Conservation (phyloP, 1,139 yeast species). For the Yamadazyma triangularis region DNA sequence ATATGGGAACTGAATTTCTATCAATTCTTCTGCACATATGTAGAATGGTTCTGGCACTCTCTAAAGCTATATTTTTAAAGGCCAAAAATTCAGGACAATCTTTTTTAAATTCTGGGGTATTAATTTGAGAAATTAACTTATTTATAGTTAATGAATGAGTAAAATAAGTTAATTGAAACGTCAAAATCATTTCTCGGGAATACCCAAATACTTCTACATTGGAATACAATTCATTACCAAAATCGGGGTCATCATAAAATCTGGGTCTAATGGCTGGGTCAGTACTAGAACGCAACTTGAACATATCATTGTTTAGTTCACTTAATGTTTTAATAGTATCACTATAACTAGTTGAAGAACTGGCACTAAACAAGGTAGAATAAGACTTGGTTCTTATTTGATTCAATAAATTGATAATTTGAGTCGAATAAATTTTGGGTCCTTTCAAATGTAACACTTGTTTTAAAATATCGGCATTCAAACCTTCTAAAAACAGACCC, state of each 20-base stretch:
- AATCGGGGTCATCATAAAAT: slow-evolving; percentile 23
- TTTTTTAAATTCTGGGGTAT: slow-evolving; percentile 13
- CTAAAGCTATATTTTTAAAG: slow-evolving; percentile 24
- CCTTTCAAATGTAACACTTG: slow-evolving; percentile 7
- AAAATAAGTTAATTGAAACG: slow-evolving; percentile 26
- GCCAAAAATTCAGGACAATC: slow-evolving; percentile 13
- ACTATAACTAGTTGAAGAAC: slow-evolving; percentile 16
- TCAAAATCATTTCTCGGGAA: slow-evolving; percentile 16
- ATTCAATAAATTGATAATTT: slow-evolving; percentile 14
- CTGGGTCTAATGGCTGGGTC: slow-evolving; percentile 17
- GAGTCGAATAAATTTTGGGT: slow-evolving; percentile 5
- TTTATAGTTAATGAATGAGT: slow-evolving; percentile 34
- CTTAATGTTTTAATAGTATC: slow-evolving; percentile 15
- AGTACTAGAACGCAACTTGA: slow-evolving; percentile 12
- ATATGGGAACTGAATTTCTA: slow-evolving; percentile 15
- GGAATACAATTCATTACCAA: slow-evolving; percentile 7
- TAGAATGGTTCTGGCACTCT: slow-evolving; percentile 35
- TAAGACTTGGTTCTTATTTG: slow-evolving; percentile 27
- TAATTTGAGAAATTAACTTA: slow-evolving; percentile 17
- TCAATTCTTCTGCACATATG: slow-evolving; percentile 20
- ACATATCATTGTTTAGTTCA: slow-evolving; percentile 19
- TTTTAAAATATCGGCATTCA: slow-evolving; percentile 8
- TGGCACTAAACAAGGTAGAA: slow-evolving; percentile 24
- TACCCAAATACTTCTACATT: slow-evolving; percentile 2
- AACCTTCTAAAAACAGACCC: slow-evolving; percentile 1